Evolutionary conservation across 2,329 filamentous ascomycete genomes (phyloP), one percentile per base, ranked within the genome.

Genomic region (Clonostachys sp.): DNA sequence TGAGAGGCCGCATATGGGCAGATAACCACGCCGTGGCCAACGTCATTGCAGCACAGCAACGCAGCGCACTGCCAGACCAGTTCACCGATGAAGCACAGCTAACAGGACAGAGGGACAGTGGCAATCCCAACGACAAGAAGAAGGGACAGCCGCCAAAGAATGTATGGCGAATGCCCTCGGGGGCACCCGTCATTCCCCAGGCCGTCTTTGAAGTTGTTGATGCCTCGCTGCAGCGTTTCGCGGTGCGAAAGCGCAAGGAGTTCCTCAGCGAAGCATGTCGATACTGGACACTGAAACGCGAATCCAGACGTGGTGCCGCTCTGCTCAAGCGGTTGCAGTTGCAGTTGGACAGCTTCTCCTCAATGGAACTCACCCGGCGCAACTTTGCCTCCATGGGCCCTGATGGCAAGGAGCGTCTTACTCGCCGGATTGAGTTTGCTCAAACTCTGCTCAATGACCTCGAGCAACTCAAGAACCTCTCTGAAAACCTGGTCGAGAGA

Each of bases 211-310:
- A 92, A 54, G 84, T 86, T 30, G 90, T 99, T 18, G 89, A 96
- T 56, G 81, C 82, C 41, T 89, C 91, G 0, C 77, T 99, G 34
- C 81, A 86, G 52, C 84, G 89, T 43, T 97, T 97, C 63, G 81
- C 82, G 35, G 72, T 83, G 49, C 83, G 87, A 33, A 95, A 94
- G 62, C 83, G 91, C 45, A 96, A 95, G 61, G 91, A 96, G 51
- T 99, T 90, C 63, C 85, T 95, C 3, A 86, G 90, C 48, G 92
- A 96, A 65, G 89, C 89, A 3, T 97, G 92, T 70, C 91, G 90
- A 57, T 99, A 97, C 68, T 99, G 94, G 94, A 97, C 94, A 0
- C 68, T 99, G 53, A 99, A 99, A 71, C 83, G 94, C 48, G 94
- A 99, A 65, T 89, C 92, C 51, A 84, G 94, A 34, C 81, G 94